Base-by-base conservation (phyloP, 164 flowering plant species). In the Cinnamomum chago region DNA sequence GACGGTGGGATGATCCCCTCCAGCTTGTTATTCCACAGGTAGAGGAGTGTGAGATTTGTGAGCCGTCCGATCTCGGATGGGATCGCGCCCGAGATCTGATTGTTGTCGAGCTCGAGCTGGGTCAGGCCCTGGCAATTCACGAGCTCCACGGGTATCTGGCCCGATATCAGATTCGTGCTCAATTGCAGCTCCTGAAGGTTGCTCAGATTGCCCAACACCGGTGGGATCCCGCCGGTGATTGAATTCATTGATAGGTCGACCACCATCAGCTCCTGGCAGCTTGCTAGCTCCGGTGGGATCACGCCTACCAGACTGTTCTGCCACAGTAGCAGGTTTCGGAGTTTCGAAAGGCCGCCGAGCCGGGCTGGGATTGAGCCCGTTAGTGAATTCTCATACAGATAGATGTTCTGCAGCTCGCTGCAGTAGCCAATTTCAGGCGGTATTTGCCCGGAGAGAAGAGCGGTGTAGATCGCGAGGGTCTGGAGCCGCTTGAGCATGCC, bases 361-460 rank as follows among this genome's bases (percentile, higher is more conserved):
- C 72, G 65, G 71, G 73, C 74, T 0, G 99, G 99, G 50, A 95
- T 84, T 3, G 89, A 77, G 65, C 98, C 97, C 0, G 97, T 85
- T 51, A 95, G 79, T 0, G 94, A 89, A 73, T 95, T 94, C 86
- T 93, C 91, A 78, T 95, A 94, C 81, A 95, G 79, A 74, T 89
- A 92, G 65, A 95, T 71, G 78, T 84, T 92, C 84, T 89, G 92
- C 76, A 95, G 75, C 67, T 87, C 90, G 58, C 78, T 87, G 82
- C 99, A 93, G 79, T 89, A 84, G 18, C 92, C 95, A 58, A 95
- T 86, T 83, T 92, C 98, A 25, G 90, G 91, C 10, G 98, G 99
- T 58, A 95, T 85, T 5, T 89, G 82, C 64, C 97, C 97, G 0
- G 97, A 92, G n/a, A 95, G 72, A 1, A 86, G 81, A 51, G 97